Percentiles rank a stretch among this genome's conserved stretches.
phyloP scores from a whole-genome alignment of 371 early-diverging fungal genomes.

The Sporodiniella umbellata region DNA sequence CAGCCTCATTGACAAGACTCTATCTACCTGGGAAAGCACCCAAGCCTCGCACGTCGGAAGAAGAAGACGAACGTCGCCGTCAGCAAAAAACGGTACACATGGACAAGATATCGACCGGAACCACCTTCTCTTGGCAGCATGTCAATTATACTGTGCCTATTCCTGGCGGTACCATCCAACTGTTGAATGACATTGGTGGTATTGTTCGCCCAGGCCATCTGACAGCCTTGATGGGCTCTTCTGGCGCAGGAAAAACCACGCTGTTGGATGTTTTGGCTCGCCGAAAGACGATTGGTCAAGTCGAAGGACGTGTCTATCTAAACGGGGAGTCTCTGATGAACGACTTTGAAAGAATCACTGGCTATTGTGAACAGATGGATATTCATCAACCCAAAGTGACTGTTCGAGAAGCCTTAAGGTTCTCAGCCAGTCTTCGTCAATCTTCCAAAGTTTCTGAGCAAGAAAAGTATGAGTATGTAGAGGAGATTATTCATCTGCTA shows the following conservation, averaged over 20 bases:
- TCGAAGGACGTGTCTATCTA: slow-evolving; percentile 70
- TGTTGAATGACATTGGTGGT: slow-evolving; percentile 48
- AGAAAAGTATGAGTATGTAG: slow-evolving; percentile 66
- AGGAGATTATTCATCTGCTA: slow-evolving; percentile 61
- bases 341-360: slow-evolving; percentile 72
- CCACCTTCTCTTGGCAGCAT: slow-evolving; percentile 56
- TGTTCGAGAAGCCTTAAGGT: slow-evolving; percentile 70
- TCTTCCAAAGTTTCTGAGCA: slow-evolving; percentile 50
- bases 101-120: slow-evolving; percentile 39
- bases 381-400: slow-evolving; percentile 64
- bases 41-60: slow-evolving; percentile 19
- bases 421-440: slow-evolving; percentile 71
- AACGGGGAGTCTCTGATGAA: slow-evolving; percentile 42
- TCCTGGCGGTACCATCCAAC: slow-evolving; percentile 49
- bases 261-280: slow-evolving; percentile 80
- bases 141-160: slow-evolving; percentile 55
- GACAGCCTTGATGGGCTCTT: slow-evolving; percentile 85
- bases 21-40: slow-evolving; percentile 41
- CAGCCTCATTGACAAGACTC: slow-evolving; percentile 46
- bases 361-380: slow-evolving; percentile 86
- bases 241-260: slow-evolving; percentile 90
- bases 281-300: slow-evolving; percentile 75
- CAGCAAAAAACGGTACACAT: slow-evolving; percentile 39
- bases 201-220: slow-evolving; percentile 59
- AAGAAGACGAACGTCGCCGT: slow-evolving; percentile 25